Evolutionary conservation across 192 early-diverging fungal species (phyloP).

Genomic region (Coemansia sp.): DNA sequence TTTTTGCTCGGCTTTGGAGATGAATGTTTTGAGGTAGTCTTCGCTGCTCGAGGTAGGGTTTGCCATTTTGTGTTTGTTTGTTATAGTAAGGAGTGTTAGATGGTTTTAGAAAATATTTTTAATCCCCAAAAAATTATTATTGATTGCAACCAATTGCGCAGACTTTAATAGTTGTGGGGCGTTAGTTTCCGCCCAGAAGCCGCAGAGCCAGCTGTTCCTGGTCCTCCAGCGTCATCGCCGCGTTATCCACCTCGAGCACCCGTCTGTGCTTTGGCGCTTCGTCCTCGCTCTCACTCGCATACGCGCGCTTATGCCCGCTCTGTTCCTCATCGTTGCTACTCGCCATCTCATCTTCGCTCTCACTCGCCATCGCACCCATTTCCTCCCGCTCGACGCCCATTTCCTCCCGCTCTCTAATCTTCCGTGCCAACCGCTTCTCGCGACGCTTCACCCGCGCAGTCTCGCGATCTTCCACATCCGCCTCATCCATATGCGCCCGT

Average conservation of each 20-base stretch:
- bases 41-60: constrained; percentile 9
- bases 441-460: constrained; percentile 62
- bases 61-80: background rate
- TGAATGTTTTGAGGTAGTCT: constrained; percentile 39
- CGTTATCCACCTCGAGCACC: constrained; percentile 41
- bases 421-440: constrained; percentile 71
- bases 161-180: background rate
- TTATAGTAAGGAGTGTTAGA: background rate
- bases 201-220: constrained; percentile 53
- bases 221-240: constrained; percentile 46
- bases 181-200: constrained; percentile 27
- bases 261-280: constrained; percentile 8
- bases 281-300: constrained; percentile 23
- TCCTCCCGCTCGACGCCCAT: constrained; percentile 10
- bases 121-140: background rate
- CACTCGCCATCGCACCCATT: constrained; percentile 21
- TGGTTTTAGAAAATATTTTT: too few species aligned
- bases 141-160: background rate
- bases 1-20: constrained; percentile 29
- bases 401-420: constrained; percentile 61
- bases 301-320: constrained; percentile 20
- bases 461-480: constrained; percentile 78
- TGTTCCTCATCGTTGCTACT: background rate
- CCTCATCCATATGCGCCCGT: constrained; percentile 66
- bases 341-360: constrained; percentile 18